phyloP scores from a whole-genome alignment of 257 asterid species.

The Plantago elongata region DNA sequence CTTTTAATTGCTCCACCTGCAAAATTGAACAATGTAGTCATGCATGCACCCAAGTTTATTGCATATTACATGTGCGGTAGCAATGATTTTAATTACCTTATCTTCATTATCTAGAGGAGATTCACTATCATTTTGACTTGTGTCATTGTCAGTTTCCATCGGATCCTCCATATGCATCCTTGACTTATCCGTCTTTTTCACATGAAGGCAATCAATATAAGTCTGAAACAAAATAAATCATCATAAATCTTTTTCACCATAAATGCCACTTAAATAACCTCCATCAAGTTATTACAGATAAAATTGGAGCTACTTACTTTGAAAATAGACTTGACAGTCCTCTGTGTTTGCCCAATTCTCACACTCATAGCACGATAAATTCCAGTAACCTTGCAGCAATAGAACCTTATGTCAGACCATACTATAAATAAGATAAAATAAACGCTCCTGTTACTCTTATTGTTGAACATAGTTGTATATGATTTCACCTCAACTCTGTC shows the following conservation, averaged over 20 bases:
- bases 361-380: conserved; percentile 96
- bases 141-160: conserved; percentile 58
- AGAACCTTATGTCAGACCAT: conserved; percentile 25
- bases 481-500: conserved; percentile 90
- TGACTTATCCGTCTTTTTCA: conserved; percentile 81
- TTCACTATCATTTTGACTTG: conserved; percentile 33
- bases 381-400: conserved; percentile 77
- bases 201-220: conserved; percentile 89
- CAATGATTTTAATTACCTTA: conserved; percentile 36
- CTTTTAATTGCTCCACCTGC: conserved; percentile 73
- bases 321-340: conserved; percentile 91
- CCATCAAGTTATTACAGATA: conserved; percentile 5
- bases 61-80: conserved; percentile 3
- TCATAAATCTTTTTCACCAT: conserved; percentile 4
- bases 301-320: conserved; percentile 44
- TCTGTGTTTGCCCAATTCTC: conserved; percentile 88
- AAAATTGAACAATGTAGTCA: conserved; percentile 17
- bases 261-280: neutral
- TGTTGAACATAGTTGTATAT: neutral
- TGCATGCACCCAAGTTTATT: conserved; percentile 2
- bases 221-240: conserved; percentile 47
- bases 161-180: conserved; percentile 76
- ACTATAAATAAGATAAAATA: neutral
- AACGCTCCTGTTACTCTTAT: neutral
- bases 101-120: conserved; percentile 37